Percentiles rank a stretch among this genome's conserved stretches.
phyloP scores from a whole-genome alignment of 352 stramenopile genomes.

The Pythium plurisporium region DNA sequence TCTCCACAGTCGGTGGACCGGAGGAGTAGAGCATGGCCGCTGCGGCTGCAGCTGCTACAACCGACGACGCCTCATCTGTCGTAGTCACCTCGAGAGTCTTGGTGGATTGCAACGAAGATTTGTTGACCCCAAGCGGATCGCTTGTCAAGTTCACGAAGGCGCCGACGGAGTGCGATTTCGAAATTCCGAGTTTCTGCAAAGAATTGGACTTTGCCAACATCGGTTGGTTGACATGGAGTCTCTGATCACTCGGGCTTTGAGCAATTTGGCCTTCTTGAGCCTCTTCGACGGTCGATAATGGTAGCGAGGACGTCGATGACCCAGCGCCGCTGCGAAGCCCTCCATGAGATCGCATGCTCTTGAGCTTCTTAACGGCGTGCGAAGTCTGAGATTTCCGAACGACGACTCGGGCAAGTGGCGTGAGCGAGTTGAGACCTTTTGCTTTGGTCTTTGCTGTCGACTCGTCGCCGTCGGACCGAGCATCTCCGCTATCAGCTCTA shows the following conservation, averaged over 20 bases:
- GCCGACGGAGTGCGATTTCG: background rate
- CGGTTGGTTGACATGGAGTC: background rate
- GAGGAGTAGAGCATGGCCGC: slow-evolving; percentile 19
- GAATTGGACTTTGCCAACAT: background rate
- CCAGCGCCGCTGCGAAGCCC: background rate
- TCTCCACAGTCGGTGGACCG: background rate
- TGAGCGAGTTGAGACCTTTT: slow-evolving; percentile 17
- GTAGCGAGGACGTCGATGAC: slow-evolving; percentile 14
- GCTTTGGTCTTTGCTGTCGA: slow-evolving; percentile 14
- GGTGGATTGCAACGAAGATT: no score
- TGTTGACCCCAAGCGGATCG: background rate
- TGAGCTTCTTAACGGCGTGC: slow-evolving; percentile 45
- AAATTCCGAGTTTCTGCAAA: background rate
- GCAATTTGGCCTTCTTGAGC: background rate
- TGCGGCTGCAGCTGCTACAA: slow-evolving; percentile 5
- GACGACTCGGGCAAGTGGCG: slow-evolving; percentile 40
- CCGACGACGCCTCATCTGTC: background rate
- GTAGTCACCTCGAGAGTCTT: background rate
- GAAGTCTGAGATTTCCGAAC: slow-evolving; percentile 37
- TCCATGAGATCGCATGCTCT: slow-evolving; percentile 21
- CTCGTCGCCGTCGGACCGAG: slow-evolving; percentile 10
- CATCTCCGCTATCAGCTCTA: background rate
- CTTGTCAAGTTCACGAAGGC: background rate
- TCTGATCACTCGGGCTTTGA: background rate
- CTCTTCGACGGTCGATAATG: slow-evolving; percentile 20